Base-by-base conservation (phyloP, 805 yeast species). In the Hanseniaspora lachancei region DNA sequence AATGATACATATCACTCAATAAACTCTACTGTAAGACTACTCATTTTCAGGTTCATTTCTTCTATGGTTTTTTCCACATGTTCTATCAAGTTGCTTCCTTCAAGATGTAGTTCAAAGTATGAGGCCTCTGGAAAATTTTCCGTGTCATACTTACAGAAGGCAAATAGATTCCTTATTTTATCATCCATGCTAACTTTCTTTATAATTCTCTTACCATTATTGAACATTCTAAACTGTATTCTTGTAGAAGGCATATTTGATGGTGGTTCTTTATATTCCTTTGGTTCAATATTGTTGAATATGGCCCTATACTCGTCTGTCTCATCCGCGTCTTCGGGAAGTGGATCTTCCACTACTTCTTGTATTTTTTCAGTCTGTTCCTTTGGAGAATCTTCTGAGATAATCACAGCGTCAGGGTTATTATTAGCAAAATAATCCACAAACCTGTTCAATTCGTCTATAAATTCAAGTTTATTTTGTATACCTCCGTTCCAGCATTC, bases 191-290 rank as follows among this genome's bases (percentile, higher is more conserved):
- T 68, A 61, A 91, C 85, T 57, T 86, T 77, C 58, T 87, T 82
- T 12, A 91, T 83, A 13, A 83, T 70, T 57, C 97, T 74, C 48
- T 81, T 77, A n/a, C 97, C 97, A 62, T 83, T 87, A 21, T 24
- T 44, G 18, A 89, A 93, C 32, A 86, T 77, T 58, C 96, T 75
- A n/a, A 93, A 77, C 68, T 93, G 97, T 27, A 93, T 77, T 62
- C 96, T 74, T 0, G 81, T 73, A 8, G 73, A 68, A 0, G 79
- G 76, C 12, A 77, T 81, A 6, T 69, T 65, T 3, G 72, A 65
- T 1, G 77, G 67, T 0, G 96, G 95, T 63, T 89, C 96, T 0
- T 72, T 71, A 57, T 80, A 79, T 44, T 74, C 75, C 12, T 12
- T 21, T 9, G 54, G 48, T 10, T 9, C 24, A 12, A 50, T 42